phyloP scores from a whole-genome alignment of 2,329 filamentous ascomycete species.

The Ophiocordyceps australis region DNA sequence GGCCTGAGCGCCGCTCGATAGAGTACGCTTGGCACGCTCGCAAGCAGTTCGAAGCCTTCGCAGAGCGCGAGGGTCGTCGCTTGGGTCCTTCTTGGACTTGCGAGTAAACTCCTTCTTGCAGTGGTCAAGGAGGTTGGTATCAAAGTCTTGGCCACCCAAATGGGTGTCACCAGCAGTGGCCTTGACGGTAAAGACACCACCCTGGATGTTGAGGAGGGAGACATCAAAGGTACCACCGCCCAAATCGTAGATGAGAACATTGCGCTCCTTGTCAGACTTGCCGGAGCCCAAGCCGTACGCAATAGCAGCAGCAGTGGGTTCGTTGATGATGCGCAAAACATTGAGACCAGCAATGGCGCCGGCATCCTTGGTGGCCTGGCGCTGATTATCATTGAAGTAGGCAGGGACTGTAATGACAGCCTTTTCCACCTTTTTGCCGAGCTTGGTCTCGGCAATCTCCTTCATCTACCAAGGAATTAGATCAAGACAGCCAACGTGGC shows the following conservation, averaged over 20 bases:
- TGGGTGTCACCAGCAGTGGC: constrained; percentile 96
- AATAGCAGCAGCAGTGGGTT: constrained; percentile 94
- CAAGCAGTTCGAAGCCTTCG: constrained; percentile 93
- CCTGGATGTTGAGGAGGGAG: constrained; percentile 94
- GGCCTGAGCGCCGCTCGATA: constrained; percentile 93
- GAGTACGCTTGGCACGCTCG: constrained; percentile 98
- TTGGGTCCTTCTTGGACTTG: constrained; percentile 61
- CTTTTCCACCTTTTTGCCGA: constrained; percentile 98
- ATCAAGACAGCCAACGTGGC: too few relatives aligned
- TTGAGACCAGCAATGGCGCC: constrained; percentile 95
- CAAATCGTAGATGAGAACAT: constrained; percentile 98
- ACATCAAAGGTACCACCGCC: constrained; percentile 99
- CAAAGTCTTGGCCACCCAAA: constrained; percentile 90
- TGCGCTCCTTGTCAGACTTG: constrained; percentile 95
- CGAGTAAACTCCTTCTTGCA: constrained; percentile 89
- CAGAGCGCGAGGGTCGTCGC: constrained; percentile 75
- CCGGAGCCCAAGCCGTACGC: constrained; percentile 93
- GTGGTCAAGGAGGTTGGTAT: constrained; percentile 86
- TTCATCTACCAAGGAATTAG: too few relatives aligned
- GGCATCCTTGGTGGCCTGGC: constrained; percentile 97
- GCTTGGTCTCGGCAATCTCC: constrained; percentile 95
- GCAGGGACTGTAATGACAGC: constrained; percentile 97
- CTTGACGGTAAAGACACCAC: constrained; percentile 98
- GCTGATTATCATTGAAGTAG: constrained; percentile 99
- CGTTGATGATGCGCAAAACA: constrained; percentile 99